Base-by-base conservation (phyloP, 2,329 filamentous ascomycete species). In the Dothiorella sarmentorum region DNA sequence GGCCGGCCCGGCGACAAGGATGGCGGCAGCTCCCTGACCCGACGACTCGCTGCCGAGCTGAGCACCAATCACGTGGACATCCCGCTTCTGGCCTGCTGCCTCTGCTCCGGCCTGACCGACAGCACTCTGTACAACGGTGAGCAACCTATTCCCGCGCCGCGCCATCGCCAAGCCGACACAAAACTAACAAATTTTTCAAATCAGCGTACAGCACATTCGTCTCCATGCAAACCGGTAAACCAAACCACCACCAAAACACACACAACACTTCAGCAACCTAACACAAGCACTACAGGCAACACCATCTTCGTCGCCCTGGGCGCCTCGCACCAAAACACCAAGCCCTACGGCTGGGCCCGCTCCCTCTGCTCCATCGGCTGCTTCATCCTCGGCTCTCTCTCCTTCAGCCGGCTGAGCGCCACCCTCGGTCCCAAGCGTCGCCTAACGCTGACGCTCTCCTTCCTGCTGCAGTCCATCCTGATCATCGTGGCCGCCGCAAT, bases 281-380 rank as follows among this genome's bases (percentile, higher is more conserved):
- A 13, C 10, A 42, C n/a, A 7, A 38, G 3, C 4, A 7, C 43
- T 3, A 20, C 35, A 74, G 71, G 87, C 60, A 93, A 93, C 72
- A 91, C 89, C 4, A 83, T 93, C 47, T 93, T 91, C 69, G 78
- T 91, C 13, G 89, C 88, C 7, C 80, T 92, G 2, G 89, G 89
- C 2, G 76, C 91, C n/a, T 79, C 84, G 7, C 81, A 83, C 0
- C 80, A 84, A 1, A 75, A 75, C 11, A 65, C 66, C 33, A 74
- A 78, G 55, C 77, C 77, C 7, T 81, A 80, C 17, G 80, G 86
- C 51, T 90, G 86, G 85, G 80, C 88, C 67, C 89, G 90, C 63
- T 89, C 89, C 0, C 79, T 82, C n/a, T 81, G 82, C 7, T 90
- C 88, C 0, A 85, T 93, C 20, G 73, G 76, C 26, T 85, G 79